These are phyloP conservation scores for Actinomucor elegans DNA, from an alignment of 371 early-diverging fungal species.

Conservation along the genomic window DNA sequence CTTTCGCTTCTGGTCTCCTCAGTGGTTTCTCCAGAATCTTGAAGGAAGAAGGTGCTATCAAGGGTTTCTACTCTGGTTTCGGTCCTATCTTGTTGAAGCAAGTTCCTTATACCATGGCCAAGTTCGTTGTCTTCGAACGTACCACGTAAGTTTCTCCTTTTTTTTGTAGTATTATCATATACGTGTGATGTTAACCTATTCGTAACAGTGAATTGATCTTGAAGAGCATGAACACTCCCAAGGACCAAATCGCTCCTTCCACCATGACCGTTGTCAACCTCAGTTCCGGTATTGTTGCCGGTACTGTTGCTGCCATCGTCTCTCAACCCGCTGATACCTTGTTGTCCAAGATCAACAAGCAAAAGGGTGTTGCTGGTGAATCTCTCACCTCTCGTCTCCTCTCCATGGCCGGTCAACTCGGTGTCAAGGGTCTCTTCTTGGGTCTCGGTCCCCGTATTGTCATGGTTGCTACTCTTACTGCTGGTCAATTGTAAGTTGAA, in stretches of 20 bases:
- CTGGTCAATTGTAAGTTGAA: conserved; percentile 60
- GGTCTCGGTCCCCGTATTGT: conserved; percentile 78
- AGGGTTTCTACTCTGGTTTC: conserved; percentile 78
- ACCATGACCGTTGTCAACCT: conserved; percentile 52
- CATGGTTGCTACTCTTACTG: conserved; percentile 79
- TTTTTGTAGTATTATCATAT: not conserved
- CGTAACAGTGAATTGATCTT: conserved; percentile 50
- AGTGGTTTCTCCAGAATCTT: conserved; percentile 61
- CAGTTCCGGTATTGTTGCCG: conserved; percentile 56
- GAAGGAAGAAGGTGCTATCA: conserved; percentile 68
- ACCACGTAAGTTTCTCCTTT: conserved; percentile 46
- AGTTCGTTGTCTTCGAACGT: conserved; percentile 59
- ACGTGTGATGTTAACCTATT: not conserved
- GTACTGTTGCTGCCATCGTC: conserved; percentile 60
- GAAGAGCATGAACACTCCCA: conserved; percentile 44
- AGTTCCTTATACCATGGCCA: conserved; percentile 70
- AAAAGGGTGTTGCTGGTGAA: conserved; percentile 63
- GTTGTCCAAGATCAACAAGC: conserved; percentile 69
- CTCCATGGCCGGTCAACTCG: conserved; percentile 63
- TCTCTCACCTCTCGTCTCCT: conserved; percentile 56
- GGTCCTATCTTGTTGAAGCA: conserved; percentile 78
- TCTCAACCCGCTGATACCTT: conserved; percentile 64
- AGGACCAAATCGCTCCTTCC: conserved; percentile 50
- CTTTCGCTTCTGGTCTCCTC: conserved; percentile 67
- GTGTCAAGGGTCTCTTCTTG: conserved; percentile 64